Conservation (phyloP, 345 rosid genomes). For the Cochlearia excelsa region DNA sequence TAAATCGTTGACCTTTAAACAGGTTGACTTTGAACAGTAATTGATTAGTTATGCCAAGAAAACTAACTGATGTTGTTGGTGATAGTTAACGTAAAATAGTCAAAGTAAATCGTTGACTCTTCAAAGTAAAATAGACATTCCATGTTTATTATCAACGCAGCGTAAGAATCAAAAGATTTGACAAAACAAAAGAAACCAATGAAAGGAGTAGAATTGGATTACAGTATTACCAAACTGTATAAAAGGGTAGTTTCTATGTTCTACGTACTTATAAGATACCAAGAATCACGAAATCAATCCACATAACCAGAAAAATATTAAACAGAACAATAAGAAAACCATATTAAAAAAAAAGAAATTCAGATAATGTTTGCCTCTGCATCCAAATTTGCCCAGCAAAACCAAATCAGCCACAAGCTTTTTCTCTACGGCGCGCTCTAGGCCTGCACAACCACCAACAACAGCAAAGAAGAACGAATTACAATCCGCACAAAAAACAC, state of each 20-base stretch:
- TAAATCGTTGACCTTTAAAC: too few species aligned
- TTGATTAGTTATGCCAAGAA: too few species aligned
- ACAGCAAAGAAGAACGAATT: not conserved
- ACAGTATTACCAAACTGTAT: conserved; percentile 12
- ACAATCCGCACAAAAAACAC: not conserved
- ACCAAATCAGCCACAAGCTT: not conserved
- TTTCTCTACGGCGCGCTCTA: not conserved
- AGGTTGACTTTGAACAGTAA: too few species aligned
- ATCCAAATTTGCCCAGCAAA: conserved; percentile 22
- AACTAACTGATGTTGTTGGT: too few species aligned
- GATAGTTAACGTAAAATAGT: too few species aligned
- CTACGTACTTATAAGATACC: conserved; percentile 20
- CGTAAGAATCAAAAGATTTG: too few species aligned
- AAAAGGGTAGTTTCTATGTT: conserved; percentile 10
- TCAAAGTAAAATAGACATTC: too few species aligned
- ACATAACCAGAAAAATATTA: not conserved
- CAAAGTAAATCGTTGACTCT: too few species aligned
- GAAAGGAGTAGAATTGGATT: not conserved
- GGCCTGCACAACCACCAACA: conserved; percentile 9
- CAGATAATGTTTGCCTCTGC: conserved; percentile 24
- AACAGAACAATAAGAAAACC: not conserved
- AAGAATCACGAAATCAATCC: conserved; percentile 16
- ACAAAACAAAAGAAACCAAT: too few species aligned
- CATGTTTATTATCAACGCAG: too few species aligned
- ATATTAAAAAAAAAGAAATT: not conserved